phyloP scores from a whole-genome alignment of 1,139 yeast species.

The Pneumocystis sp. region DNA sequence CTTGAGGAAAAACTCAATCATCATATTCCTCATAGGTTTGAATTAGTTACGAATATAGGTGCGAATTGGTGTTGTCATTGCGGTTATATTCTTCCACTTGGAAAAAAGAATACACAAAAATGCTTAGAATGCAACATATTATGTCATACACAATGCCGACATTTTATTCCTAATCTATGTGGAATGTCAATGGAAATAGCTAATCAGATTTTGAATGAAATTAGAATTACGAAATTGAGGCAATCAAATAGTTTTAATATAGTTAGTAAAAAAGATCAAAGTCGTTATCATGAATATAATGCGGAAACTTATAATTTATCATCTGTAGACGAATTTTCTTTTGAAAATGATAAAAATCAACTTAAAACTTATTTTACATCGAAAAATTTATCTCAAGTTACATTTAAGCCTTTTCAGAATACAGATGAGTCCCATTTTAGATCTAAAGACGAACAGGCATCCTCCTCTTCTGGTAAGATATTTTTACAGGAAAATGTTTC shows the following conservation, averaged over 20 bases:
- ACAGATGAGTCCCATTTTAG: neutral
- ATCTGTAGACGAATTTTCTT: neutral
- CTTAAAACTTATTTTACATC: neutral
- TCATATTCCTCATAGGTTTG: conserved; percentile 92
- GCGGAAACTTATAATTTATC: neutral
- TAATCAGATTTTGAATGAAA: conserved; percentile 69
- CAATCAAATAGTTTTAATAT: conserved; percentile 4
- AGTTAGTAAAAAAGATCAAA: neutral
- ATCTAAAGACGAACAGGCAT: neutral
- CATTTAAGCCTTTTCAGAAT: neutral
- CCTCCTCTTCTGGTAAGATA: neutral
- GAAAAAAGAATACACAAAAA: conserved; percentile 82
- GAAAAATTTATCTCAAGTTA: neutral
- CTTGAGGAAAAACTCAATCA: conserved; percentile 85
- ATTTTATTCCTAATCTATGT: conserved; percentile 91
- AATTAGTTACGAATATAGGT: conserved; percentile 77
- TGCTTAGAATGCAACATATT: conserved; percentile 90
- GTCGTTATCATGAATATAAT: neutral
- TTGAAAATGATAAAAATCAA: neutral
- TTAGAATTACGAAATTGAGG: conserved; percentile 56
- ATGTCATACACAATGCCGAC: conserved; percentile 88
- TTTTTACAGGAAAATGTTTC: neutral
- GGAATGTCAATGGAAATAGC: conserved; percentile 99
- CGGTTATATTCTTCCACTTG: conserved; percentile 91
- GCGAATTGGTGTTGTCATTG: conserved; percentile 99